Evolutionary conservation across 192 early-diverging fungal genomes (phyloP).

Genomic region (Mortierella hygrophila): DNA sequence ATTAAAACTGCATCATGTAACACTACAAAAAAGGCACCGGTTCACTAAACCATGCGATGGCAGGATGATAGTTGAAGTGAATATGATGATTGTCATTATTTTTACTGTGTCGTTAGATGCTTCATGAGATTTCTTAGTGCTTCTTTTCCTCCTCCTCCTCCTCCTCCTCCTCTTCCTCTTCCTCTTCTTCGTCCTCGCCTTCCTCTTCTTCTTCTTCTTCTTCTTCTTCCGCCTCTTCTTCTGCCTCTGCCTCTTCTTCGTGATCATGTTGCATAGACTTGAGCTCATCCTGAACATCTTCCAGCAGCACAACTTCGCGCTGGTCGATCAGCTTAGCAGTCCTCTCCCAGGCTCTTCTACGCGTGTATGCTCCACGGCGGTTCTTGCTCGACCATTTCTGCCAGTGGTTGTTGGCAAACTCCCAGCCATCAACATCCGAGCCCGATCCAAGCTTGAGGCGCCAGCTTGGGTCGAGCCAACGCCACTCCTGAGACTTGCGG

Average conservation of each 20-base stretch:
- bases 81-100: not conserved
- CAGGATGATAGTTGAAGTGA: too few species aligned
- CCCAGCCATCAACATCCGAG: slow-evolving; percentile 66
- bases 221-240: slow-evolving; percentile 17
- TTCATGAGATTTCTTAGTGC: not conserved
- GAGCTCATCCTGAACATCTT: slow-evolving; percentile 33
- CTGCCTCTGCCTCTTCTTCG: slow-evolving; percentile 15
- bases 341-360: slow-evolving; percentile 66
- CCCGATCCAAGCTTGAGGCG: slow-evolving; percentile 58
- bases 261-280: not conserved
- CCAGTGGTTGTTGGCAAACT: slow-evolving; percentile 70
- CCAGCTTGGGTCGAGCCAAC: slow-evolving; percentile 66
- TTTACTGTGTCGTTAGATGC: not conserved
- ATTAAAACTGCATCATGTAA: not conserved
- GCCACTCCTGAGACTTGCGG: slow-evolving; percentile 65
- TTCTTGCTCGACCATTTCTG: slow-evolving; percentile 58
- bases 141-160: not conserved
- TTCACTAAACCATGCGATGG: too few species aligned
- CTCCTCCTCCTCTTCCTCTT: slow-evolving; percentile 7
- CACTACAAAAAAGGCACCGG: not conserved
- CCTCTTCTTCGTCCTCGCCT: not conserved
- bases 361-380: slow-evolving; percentile 63
- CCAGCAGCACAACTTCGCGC: slow-evolving; percentile 45
- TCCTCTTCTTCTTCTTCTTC: slow-evolving; percentile 3
- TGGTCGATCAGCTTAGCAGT: slow-evolving; percentile 62